Percentiles rank a stretch among this genome's conserved stretches.
These are phyloP conservation scores for Irpex lacteus DNA, from an alignment of 1,284 basidiomycete genomes.

Conservation along the genomic window DNA sequence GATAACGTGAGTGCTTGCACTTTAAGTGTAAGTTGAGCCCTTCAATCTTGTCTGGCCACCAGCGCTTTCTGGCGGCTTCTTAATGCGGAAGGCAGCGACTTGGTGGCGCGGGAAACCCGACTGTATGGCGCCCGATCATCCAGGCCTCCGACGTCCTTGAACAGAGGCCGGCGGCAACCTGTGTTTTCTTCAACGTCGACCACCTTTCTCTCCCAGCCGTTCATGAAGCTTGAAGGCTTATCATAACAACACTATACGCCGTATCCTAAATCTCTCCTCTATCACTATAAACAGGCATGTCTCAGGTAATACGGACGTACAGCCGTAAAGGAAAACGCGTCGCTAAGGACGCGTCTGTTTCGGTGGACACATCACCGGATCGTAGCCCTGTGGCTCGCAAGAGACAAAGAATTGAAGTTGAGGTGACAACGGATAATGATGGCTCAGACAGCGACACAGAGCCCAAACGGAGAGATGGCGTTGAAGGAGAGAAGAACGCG, in stretches of 20 bases:
- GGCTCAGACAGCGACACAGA: not conserved
- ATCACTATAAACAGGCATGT: not conserved
- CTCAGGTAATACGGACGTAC: constrained; percentile 11
- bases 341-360: constrained; percentile 14
- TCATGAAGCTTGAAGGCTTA: too few relatives aligned
- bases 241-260: too few relatives aligned
- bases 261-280: too few relatives aligned
- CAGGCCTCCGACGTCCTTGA: too few relatives aligned
- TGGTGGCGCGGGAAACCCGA: not conserved
- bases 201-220: not conserved
- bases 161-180: not conserved
- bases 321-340: constrained; percentile 12
- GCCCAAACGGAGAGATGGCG: not conserved
- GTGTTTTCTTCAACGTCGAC: not conserved
- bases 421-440: constrained; percentile 7
- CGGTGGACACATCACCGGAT: constrained; percentile 16
- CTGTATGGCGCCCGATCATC: not conserved
- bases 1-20: too few relatives aligned
- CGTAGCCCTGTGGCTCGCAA: constrained; percentile 12
- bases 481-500: not conserved
- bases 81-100: not conserved
- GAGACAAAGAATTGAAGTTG: constrained; percentile 18
- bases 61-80: not conserved
- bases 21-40: too few relatives aligned
- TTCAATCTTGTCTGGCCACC: too few relatives aligned